Conservation (phyloP, 2,329 filamentous ascomycete species). For the Niveomyces coronatus region DNA sequence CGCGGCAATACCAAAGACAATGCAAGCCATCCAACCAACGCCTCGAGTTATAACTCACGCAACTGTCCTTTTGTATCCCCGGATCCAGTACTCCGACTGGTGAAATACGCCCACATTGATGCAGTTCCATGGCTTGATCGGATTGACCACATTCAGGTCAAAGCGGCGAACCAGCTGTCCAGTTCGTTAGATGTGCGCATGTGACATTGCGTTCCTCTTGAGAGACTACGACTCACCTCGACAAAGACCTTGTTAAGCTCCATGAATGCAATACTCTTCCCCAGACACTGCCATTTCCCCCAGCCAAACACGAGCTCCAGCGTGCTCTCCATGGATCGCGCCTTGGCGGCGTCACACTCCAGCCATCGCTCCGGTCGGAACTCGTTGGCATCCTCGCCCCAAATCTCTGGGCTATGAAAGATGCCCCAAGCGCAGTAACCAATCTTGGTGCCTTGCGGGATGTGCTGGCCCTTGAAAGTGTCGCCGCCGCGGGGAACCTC, state of each 20-base stretch:
- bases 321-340: constrained; percentile 24
- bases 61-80: no score
- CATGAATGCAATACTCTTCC: constrained; percentile 27
- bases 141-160: no score
- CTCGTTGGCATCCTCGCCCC: constrained; percentile 23
- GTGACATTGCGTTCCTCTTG: no score
- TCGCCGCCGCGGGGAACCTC: constrained; percentile 22
- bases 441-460: constrained; percentile 23
- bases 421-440: constrained; percentile 26
- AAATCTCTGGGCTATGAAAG: constrained; percentile 22
- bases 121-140: no score
- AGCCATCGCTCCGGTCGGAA: constrained; percentile 29
- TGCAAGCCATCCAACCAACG: no score
- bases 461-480: constrained; percentile 20
- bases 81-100: no score
- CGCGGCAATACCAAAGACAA: no score
- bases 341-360: constrained; percentile 20
- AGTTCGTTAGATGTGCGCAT: no score
- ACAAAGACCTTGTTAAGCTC: constrained; percentile 30
- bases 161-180: no score
- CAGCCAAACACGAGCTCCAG: constrained; percentile 30
- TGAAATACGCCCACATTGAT: no score
- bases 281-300: constrained; percentile 29
- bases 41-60: no score
- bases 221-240: constrained; percentile 22